Base-by-base conservation (phyloP, 352 stramenopile species). In the Phytophthora citrophthora region DNA sequence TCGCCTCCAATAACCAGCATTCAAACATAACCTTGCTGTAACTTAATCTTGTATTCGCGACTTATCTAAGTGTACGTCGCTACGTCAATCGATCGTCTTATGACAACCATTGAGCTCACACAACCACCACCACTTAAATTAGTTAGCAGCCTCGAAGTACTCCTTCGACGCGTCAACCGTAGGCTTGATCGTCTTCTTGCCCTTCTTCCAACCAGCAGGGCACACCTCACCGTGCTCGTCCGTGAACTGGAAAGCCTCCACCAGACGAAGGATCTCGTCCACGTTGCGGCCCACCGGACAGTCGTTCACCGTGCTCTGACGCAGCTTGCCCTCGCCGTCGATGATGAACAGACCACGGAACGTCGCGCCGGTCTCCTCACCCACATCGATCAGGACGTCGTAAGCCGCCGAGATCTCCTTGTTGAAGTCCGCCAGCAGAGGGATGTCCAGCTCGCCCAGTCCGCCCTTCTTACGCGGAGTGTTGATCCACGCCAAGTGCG, bases 261-360 rank as follows among this genome's bases (percentile, higher is more conserved):
- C 65, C 24, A 98, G 72, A 54, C 92, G 88, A 39, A 98, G 71
- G 15, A 89, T 83, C 59, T 98, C 92, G 70, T 97, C 91, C 27
- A 96, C 90, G 61, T 86, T 95, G 60, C 90, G 83, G 41, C 90
- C 90, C 13, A 97, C 81, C 1, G 90, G 86, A 31, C 92, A 56
- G 68, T 97, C 84, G 70, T 97, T 97, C 34, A 97, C 77, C n/a
- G 88, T 93, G 72, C 84, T 92, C 61, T 94, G 86, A 58, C 81
- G 80, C 32, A 95, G 62, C 10, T 86, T 78, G 32, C 88, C 91
- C 68, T 96, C 70, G 16, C 71, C 72, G 64, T 96, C 86, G 54
- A 98, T 97, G 73, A 98, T 95, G 66, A 97, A 97, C 11, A 96
- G 70, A 13, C 89, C 92, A 46, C 89, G 84, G 46, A 96, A 83